These are phyloP conservation scores for Citrus sp. DNA, from an alignment of 345 rosid species.

Conservation along the genomic window DNA sequence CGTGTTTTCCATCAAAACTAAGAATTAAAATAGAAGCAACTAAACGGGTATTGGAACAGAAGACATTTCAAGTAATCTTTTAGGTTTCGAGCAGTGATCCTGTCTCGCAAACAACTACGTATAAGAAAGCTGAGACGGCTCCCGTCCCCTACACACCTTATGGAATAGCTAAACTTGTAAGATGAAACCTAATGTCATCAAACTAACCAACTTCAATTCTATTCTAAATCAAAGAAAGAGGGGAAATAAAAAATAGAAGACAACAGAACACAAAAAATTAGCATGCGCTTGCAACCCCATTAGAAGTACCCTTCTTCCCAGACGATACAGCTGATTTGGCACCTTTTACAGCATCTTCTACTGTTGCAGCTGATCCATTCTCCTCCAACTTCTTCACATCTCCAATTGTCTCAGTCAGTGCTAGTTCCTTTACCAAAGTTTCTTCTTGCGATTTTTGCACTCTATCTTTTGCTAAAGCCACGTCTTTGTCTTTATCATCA, in stretches of 20 bases:
- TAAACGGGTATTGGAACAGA: not conserved
- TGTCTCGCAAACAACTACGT: not conserved
- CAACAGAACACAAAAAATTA: constrained; percentile 13
- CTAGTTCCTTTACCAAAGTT: constrained; percentile 9
- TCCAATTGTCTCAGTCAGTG: constrained; percentile 19
- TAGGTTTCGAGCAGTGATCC: constrained; percentile 4
- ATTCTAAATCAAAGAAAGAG: not conserved
- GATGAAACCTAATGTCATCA: not conserved
- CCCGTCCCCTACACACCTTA: not conserved
- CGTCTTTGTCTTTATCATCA: constrained; percentile 4
- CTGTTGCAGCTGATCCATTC: constrained; percentile 15
- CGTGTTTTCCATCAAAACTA: not conserved
- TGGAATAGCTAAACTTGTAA: constrained; percentile 3
- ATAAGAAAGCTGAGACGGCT: constrained; percentile 12
- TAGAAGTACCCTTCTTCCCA: constrained; percentile 15
- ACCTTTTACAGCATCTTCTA: constrained; percentile 10
- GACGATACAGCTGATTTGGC: constrained; percentile 11
- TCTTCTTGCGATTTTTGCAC: constrained; percentile 16
- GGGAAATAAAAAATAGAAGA: not conserved
- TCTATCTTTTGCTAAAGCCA: constrained; percentile 8
- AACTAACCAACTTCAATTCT: constrained; percentile 8
- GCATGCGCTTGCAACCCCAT: constrained; percentile 43
- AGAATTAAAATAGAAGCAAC: not conserved
- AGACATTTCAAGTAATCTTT: not conserved
- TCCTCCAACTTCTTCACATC: constrained; percentile 24